phyloP scores from a whole-genome alignment of 164 flowering plant genomes.

The Berberis vulgaris region DNA sequence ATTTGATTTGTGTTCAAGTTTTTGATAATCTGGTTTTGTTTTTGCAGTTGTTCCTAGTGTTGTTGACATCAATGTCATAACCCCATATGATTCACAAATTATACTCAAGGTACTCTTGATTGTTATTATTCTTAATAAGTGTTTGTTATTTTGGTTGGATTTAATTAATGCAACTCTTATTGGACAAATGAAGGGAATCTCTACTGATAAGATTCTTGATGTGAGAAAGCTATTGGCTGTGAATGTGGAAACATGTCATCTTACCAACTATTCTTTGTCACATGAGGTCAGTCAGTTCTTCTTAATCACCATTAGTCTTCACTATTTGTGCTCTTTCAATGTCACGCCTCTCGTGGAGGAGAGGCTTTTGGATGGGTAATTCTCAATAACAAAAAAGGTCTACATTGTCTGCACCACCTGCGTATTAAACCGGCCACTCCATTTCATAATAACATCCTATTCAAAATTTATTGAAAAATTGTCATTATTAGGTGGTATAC shows the following conservation, averaged over 20 bases:
- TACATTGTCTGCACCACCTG: no score
- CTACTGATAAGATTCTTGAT: slow-evolving; percentile 91
- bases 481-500: no score
- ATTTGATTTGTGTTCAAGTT: background rate
- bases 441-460: no score
- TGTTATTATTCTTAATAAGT: background rate
- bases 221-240: slow-evolving; percentile 59
- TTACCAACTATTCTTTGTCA: slow-evolving; percentile 46
- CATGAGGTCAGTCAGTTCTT: background rate
- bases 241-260: slow-evolving; percentile 80
- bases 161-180: background rate
- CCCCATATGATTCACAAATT: slow-evolving; percentile 74
- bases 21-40: slow-evolving; percentile 1
- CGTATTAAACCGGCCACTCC: no score
- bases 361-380: background rate
- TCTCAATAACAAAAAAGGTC: no score
- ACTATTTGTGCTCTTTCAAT: background rate
- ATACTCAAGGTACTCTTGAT: slow-evolving; percentile 52
- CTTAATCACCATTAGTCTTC: background rate
- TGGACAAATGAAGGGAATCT: slow-evolving; percentile 56
- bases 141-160: background rate
- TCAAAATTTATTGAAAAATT: no score
- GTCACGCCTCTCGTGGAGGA: background rate
- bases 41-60: slow-evolving; percentile 63
- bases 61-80: slow-evolving; percentile 66